Conservation (phyloP, 73 alveolate species). For the Tetrahymena elliotti region DNA sequence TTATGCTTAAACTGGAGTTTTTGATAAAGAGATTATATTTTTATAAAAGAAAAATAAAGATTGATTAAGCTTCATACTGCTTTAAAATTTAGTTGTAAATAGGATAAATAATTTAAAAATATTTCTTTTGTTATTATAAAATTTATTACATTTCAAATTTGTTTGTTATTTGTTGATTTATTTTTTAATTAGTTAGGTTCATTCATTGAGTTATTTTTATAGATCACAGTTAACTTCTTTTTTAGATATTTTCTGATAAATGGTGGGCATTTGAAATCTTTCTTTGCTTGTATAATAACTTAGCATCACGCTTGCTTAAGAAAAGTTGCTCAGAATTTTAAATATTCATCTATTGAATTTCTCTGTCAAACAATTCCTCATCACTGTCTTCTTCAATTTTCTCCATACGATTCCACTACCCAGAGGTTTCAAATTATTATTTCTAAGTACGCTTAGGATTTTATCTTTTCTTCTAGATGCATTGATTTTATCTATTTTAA, state of each 20-base stretch:
- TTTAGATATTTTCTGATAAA: background rate
- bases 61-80: too few relatives aligned
- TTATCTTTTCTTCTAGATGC: background rate
- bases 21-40: too few relatives aligned
- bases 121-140: too few relatives aligned
- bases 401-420: background rate
- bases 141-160: too few relatives aligned
- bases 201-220: too few relatives aligned
- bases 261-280: background rate
- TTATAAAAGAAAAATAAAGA: too few relatives aligned
- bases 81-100: too few relatives aligned
- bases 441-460: background rate
- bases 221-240: background rate
- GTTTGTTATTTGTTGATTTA: too few relatives aligned
- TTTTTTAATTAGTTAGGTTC: too few relatives aligned
- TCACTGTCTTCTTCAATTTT: background rate
- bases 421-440: background rate
- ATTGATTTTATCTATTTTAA: background rate
- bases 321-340: background rate
- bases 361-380: background rate
- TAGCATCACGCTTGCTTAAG: background rate
- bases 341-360: background rate
- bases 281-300: background rate
- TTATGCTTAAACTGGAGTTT: too few relatives aligned
- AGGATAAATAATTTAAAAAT: too few relatives aligned